These are phyloP conservation scores for Amorphotheca resinae DNA, from an alignment of 495 filamentous ascomycete genomes.

Conservation along the genomic window DNA sequence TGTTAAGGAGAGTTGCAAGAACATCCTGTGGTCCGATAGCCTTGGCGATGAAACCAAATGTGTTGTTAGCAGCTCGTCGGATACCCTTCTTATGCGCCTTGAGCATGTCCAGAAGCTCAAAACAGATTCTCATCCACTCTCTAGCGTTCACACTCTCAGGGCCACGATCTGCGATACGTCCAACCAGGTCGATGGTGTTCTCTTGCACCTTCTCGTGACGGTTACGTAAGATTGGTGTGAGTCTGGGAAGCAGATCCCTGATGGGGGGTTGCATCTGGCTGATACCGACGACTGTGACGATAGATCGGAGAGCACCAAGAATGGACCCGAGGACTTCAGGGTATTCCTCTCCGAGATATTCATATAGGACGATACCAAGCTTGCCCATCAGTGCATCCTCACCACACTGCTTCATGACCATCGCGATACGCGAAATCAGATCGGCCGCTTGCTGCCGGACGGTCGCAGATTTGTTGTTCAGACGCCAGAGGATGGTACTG, in stretches of 20 bases:
- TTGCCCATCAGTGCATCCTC: conserved; percentile 95
- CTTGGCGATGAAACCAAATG: conserved; percentile 99
- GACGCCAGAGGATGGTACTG: conserved; percentile 88
- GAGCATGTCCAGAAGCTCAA: conserved; percentile 97
- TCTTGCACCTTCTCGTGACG: conserved; percentile 99
- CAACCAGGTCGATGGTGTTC: conserved; percentile 98
- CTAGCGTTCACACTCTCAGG: conserved; percentile 91
- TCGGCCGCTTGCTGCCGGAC: conserved; percentile 97
- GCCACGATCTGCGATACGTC: conserved; percentile 94
- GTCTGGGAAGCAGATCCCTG: conserved; percentile 84
- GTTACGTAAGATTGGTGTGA: conserved; percentile 95
- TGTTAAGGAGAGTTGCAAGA: conserved; percentile 88
- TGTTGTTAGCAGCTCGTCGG: conserved; percentile 97
- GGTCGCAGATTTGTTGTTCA: conserved; percentile 95
- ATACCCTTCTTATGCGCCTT: conserved; percentile 99
- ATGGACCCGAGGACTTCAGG: conserved; percentile 97
- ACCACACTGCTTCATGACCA: conserved; percentile 97
- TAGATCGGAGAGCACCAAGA: conserved; percentile 83
- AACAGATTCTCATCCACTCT: conserved; percentile 99
- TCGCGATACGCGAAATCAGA: conserved; percentile 88
- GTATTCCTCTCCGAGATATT: conserved; percentile 98
- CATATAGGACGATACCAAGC: conserved; percentile 90
- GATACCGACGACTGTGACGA: conserved; percentile 97
- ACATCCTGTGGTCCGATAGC: conserved; percentile 98
- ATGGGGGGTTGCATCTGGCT: conserved; percentile 99